phyloP scores from a whole-genome alignment of 805 yeast species.

The Candida orba region DNA sequence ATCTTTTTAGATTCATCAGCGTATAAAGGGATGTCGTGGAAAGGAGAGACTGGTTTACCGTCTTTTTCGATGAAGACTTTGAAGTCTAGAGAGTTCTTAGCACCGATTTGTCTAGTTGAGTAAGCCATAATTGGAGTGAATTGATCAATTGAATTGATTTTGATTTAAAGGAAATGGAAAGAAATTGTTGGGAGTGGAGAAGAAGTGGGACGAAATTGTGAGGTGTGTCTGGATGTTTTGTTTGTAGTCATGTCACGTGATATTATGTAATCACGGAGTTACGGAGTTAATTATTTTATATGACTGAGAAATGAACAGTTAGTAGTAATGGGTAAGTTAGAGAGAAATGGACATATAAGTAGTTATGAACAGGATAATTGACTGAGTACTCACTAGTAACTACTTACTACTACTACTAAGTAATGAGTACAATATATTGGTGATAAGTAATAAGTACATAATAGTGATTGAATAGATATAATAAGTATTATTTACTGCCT shows the following conservation, averaged over 20 bases:
- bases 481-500: no score
- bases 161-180: background rate
- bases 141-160: background rate
- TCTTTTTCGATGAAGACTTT: constrained; percentile 86
- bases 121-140: constrained; percentile 48
- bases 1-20: constrained; percentile 91
- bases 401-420: no score
- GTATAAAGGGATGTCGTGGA: constrained; percentile 89
- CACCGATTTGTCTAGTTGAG: constrained; percentile 89
- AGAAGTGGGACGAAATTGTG: background rate
- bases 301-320: no score
- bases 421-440: no score
- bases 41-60: constrained; percentile 90
- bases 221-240: no score
- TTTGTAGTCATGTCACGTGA: background rate
- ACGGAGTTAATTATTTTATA: no score
- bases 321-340: no score
- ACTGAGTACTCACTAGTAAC: no score
- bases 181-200: background rate
- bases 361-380: no score
- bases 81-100: constrained; percentile 92
- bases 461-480: no score
- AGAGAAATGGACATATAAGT: no score
- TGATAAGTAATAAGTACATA: no score
- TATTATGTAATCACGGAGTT: background rate